phyloP scores from a whole-genome alignment of 1,284 basidiomycete genomes.

The Ustilago nuda region DNA sequence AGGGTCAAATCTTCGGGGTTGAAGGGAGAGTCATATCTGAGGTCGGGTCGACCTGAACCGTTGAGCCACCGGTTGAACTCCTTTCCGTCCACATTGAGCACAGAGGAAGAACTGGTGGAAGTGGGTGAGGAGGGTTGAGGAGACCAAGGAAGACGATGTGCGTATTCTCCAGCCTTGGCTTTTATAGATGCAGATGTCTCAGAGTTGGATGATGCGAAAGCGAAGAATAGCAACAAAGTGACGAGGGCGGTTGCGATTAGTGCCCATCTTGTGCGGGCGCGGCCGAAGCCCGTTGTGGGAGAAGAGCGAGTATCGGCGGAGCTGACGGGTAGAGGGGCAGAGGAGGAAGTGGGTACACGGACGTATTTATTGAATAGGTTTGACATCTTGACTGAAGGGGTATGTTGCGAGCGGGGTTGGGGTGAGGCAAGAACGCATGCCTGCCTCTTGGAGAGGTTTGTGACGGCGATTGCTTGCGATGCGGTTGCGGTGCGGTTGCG shows the following conservation, averaged over 20 bases:
- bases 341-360: slow-evolving; percentile 34
- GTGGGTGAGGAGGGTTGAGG: not conserved
- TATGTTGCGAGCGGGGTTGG: not conserved
- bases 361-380: slow-evolving; percentile 36
- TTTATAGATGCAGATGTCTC: slow-evolving; percentile 12
- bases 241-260: slow-evolving; percentile 30
- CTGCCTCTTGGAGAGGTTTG: too few species aligned
- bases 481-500: too few species aligned
- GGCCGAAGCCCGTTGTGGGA: slow-evolving; percentile 30
- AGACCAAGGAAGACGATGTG: slow-evolving; percentile 18
- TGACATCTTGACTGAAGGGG: slow-evolving; percentile 17
- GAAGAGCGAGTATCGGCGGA: slow-evolving; percentile 25
- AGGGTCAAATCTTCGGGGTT: slow-evolving; percentile 63
- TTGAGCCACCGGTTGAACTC: slow-evolving; percentile 50
- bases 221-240: slow-evolving; percentile 41
- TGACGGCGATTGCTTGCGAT: too few species aligned
- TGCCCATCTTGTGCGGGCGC: slow-evolving; percentile 51
- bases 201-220: slow-evolving; percentile 27
- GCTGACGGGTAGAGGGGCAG: slow-evolving; percentile 18
- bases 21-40: slow-evolving; percentile 59
- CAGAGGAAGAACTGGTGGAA: not conserved
- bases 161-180: slow-evolving; percentile 49
- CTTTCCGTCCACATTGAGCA: slow-evolving; percentile 25
- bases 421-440: slow-evolving; percentile 7
- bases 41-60: slow-evolving; percentile 35